Conservation (phyloP, 306 rosid species). For the Malus asiatica region DNA sequence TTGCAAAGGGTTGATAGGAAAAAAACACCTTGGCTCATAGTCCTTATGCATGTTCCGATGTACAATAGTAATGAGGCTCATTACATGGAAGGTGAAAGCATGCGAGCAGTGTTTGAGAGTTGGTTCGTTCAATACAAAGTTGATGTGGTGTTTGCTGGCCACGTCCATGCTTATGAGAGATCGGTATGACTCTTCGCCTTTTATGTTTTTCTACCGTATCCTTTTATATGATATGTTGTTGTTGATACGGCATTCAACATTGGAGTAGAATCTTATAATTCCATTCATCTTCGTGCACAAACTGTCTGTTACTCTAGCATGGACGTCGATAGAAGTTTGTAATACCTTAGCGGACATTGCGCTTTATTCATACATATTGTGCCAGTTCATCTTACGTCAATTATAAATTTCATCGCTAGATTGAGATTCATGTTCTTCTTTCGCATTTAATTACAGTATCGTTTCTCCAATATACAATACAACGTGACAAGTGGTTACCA, state of each 20-base stretch:
- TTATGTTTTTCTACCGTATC: too few species aligned
- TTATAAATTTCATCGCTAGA: neutral
- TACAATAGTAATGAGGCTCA: conserved; percentile 81
- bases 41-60: conserved; percentile 82
- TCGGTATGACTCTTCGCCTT: conserved; percentile 48
- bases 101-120: conserved; percentile 72
- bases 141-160: conserved; percentile 89
- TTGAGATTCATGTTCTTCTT: conserved; percentile 1
- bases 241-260: neutral
- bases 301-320: neutral
- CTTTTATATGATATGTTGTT: neutral
- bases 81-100: conserved; percentile 95
- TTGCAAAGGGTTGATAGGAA: conserved; percentile 65
- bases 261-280: neutral
- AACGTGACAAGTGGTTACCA: conserved; percentile 56
- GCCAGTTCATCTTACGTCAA: neutral
- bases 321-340: neutral
- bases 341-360: neutral
- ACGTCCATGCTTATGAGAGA: conserved; percentile 99
- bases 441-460: conserved; percentile 48
- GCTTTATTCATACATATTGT: neutral
- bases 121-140: conserved; percentile 76
- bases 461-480: conserved; percentile 65
- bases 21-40: conserved; percentile 95
- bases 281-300: neutral